These are phyloP conservation scores for Phoenix roebelenii DNA, from an alignment of 176 grass and related monocot genomes.

Conservation along the genomic window DNA sequence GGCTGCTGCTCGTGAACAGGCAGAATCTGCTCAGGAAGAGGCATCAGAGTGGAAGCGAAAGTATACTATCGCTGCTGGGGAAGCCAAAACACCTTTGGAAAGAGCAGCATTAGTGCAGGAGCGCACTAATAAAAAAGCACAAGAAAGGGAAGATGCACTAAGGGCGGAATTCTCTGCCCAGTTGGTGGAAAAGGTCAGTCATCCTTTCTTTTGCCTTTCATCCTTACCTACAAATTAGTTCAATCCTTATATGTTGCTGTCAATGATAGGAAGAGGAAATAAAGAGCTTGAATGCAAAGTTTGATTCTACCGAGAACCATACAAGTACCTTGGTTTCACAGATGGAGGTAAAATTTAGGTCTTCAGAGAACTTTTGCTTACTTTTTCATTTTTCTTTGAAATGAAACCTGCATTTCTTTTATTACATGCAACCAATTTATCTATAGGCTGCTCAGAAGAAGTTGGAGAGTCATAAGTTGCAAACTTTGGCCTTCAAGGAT, in stretches of 20 bases:
- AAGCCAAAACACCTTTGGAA: slow-evolving; percentile 64
- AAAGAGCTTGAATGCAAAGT: slow-evolving; percentile 47
- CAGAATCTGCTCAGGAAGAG: slow-evolving; percentile 49
- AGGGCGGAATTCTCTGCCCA: slow-evolving; percentile 48
- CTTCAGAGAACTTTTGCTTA: background rate
- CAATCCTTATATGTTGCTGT: background rate
- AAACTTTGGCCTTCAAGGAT: slow-evolving; percentile 44
- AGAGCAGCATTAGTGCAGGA: slow-evolving; percentile 55
- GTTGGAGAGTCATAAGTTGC: slow-evolving; percentile 32
- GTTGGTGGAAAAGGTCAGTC: slow-evolving; percentile 48
- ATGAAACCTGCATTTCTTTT: too few relatives aligned
- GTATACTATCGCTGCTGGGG: slow-evolving; percentile 49
- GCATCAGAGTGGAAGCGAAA: slow-evolving; percentile 66
- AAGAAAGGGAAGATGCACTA: slow-evolving; percentile 62
- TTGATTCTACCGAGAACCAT: slow-evolving; percentile 36
- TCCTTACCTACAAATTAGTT: background rate
- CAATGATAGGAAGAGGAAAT: slow-evolving; percentile 64
- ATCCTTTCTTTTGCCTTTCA: background rate
- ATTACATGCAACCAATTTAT: background rate
- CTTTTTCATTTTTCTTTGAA: too few relatives aligned
- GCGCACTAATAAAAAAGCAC: slow-evolving; percentile 48
- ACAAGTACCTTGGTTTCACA: slow-evolving; percentile 34
- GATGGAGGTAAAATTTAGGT: slow-evolving; percentile 34
- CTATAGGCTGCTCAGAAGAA: slow-evolving; percentile 42
- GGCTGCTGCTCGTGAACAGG: slow-evolving; percentile 54